Percentiles rank a stretch among this genome's conserved stretches.
phyloP scores from a whole-genome alignment of 352 stramenopile species.

The Globisporangium viniferum region DNA sequence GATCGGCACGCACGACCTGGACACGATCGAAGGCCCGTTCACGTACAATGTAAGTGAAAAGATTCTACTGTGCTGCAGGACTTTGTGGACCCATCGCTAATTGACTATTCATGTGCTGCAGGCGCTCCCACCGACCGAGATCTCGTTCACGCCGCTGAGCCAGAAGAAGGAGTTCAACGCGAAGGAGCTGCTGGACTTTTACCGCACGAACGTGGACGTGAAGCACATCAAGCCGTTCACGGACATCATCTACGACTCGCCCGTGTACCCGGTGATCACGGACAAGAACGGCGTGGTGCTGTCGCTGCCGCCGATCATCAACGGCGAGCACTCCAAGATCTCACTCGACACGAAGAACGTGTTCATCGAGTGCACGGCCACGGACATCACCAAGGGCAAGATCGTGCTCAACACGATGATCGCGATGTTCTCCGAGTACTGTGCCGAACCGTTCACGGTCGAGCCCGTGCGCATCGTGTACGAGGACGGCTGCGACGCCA shows the following conservation, averaged over 20 bases:
- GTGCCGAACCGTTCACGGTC: constrained; percentile 93
- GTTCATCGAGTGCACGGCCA: constrained; percentile 99
- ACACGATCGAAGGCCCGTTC: constrained; percentile 94
- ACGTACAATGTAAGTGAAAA: constrained; percentile 73
- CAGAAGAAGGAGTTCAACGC: constrained; percentile 90
- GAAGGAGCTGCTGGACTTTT: constrained; percentile 94
- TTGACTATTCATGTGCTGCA: constrained; percentile 26
- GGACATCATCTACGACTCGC: constrained; percentile 99
- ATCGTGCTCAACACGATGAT: constrained; percentile 99
- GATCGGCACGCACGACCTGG: constrained; percentile 99
- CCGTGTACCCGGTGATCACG: constrained; percentile 97
- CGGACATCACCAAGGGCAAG: constrained; percentile 99
- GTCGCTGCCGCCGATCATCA: constrained; percentile 99
- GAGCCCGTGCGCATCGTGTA: constrained; percentile 98
- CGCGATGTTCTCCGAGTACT: constrained; percentile 99
- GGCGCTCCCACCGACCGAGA: constrained; percentile 90
- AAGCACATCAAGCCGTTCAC: constrained; percentile 99
- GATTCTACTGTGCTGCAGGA: no score
- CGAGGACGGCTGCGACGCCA: constrained; percentile 80
- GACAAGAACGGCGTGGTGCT: constrained; percentile 96
- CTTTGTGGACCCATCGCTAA: neutral
- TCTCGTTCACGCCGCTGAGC: constrained; percentile 96
- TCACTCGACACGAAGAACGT: constrained; percentile 97
- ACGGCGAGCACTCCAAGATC: constrained; percentile 97
- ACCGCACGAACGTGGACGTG: constrained; percentile 91